A percentile compares a stretch with the other conserved stretches of the same genome.
Evolutionary conservation across 164 flowering plant genomes (phyloP).

Genomic region (Malania oleifera): DNA sequence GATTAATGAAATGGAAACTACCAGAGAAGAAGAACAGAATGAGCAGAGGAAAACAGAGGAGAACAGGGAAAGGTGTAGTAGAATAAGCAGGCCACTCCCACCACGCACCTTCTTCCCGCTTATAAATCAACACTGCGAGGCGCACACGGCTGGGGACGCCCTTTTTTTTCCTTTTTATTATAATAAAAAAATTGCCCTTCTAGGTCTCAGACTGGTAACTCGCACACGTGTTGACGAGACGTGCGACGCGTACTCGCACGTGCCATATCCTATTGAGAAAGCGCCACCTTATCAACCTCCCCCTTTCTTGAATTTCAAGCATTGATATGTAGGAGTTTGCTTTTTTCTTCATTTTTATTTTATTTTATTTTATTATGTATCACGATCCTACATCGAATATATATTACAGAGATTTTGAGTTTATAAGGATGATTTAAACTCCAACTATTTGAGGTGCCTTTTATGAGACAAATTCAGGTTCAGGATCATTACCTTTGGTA

Average conservation of each 20-base stretch:
- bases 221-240: constrained; percentile 22
- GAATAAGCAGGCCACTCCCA: not conserved
- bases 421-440: too few relatives aligned
- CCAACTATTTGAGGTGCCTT: too few relatives aligned
- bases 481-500: too few relatives aligned
- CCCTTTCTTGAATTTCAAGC: constrained; percentile 22
- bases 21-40: not conserved
- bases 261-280: constrained; percentile 29
- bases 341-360: too few relatives aligned
- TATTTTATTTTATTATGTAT: too few relatives aligned
- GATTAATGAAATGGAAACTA: not conserved
- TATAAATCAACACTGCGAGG: not conserved
- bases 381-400: too few relatives aligned
- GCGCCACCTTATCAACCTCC: constrained; percentile 24
- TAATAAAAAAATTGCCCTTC: not conserved
- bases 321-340: too few relatives aligned
- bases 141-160: not conserved
- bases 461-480: too few relatives aligned
- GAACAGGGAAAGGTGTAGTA: not conserved
- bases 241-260: constrained; percentile 24
- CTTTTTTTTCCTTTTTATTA: not conserved
- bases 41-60: not conserved
- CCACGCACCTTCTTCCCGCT: constrained; percentile 13
- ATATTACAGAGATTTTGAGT: too few relatives aligned
- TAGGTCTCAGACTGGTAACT: not conserved